Base-by-base conservation (phyloP, 306 rosid species). In the Inga oerstediana region DNA sequence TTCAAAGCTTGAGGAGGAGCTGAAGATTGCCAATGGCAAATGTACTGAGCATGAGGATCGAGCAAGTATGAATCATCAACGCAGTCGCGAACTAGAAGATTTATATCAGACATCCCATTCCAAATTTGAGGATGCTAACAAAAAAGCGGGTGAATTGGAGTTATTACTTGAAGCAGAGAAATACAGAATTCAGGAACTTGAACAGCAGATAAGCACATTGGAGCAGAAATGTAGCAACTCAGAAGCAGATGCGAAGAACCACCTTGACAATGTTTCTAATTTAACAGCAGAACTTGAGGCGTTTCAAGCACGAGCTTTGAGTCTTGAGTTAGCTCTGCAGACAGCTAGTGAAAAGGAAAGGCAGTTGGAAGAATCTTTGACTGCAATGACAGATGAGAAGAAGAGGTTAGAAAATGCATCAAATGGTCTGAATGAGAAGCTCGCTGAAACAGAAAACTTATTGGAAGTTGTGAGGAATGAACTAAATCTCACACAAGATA, bases 81-180 rank as follows among this genome's bases (percentile, higher is more conserved):
- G 93, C 54, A 90, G 96, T 87, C 75, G 88, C 17, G 97, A 94
- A 87, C 95, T 97, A n/a, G 98, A 96, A 93, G 99, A 90, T 89
- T 86, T 96, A 81, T 45, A 89, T 82, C 96, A 92, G 86, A 58
- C 62, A 72, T 96, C 97, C 80, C 96, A 92, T 83, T 86, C 89
- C 74, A 96, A 91, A 86, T 84, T 77, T 62, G 97, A 90, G 81
- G 94, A 82, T 79, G 81, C 94, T 61, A 81, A 86, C 75, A 92
- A 92, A 87, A 92, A 83, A 87, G 95, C 16, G 46, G 90, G 92
- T 43, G 97, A 97, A 80, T 87, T 97, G 86, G 99, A 92, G 89
- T 85, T 91, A 84, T 85, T 97, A 62, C 94, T 97, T 51, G 95
- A 92, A 86, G 89, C 98, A 13, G 98, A 94, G 80, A 94, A 90